Conservation (phyloP, 2,329 filamentous ascomycete species). For the Chaetomiaceae sp. region DNA sequence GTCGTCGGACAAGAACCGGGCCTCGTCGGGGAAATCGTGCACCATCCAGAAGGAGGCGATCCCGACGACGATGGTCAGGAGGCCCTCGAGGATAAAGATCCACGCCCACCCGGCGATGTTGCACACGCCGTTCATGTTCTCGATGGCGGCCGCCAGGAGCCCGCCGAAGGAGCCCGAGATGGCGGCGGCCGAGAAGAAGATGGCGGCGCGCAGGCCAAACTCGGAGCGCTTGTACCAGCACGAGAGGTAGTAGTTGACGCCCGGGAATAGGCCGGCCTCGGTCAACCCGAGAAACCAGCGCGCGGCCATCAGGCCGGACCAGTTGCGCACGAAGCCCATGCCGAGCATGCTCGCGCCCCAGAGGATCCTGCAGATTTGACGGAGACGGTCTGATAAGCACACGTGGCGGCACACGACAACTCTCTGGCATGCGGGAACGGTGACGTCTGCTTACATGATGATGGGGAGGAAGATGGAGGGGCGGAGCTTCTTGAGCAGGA, state of each 20-base stretch:
- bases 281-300: constrained; percentile 68
- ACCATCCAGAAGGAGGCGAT: constrained; percentile 66
- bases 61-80: constrained; percentile 63
- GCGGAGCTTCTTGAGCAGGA: constrained; percentile 69
- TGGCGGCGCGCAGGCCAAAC: constrained; percentile 66
- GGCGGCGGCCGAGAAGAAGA: constrained; percentile 77
- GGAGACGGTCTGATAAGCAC: too few species aligned
- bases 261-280: constrained; percentile 72
- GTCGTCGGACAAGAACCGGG: constrained; percentile 60
- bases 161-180: constrained; percentile 71
- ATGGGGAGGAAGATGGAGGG: constrained; percentile 76
- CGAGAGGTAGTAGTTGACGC: constrained; percentile 64
- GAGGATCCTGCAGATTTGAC: constrained; percentile 45
- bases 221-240: constrained; percentile 77
- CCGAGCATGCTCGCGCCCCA: constrained; percentile 68
- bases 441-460: constrained; percentile 61
- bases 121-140: constrained; percentile 58
- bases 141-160: constrained; percentile 64
- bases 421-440: too few species aligned
- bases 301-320: constrained; percentile 61
- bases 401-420: too few species aligned
- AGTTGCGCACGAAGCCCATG: constrained; percentile 63
- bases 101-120: constrained; percentile 52
- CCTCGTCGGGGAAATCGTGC: constrained; percentile 72
- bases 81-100: constrained; percentile 64